Conservation (phyloP, 2,329 filamentous ascomycete genomes). For the Fusarium coicis region DNA sequence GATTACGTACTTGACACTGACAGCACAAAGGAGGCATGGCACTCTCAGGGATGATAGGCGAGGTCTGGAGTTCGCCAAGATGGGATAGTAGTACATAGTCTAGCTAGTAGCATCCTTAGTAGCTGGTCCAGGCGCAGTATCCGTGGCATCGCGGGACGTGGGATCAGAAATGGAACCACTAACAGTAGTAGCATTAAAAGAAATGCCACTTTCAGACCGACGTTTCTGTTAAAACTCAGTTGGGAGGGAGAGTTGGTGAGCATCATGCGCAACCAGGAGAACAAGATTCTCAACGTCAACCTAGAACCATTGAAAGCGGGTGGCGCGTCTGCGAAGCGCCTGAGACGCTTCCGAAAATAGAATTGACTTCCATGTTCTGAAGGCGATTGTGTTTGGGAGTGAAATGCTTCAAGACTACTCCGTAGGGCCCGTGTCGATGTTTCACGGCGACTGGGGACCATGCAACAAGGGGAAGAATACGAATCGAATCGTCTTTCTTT, state of each 20-base stretch:
- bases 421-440: conserved; percentile 35
- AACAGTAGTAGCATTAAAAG: conserved; percentile 2
- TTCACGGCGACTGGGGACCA: conserved; percentile 37
- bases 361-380: conserved; percentile 19
- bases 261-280: background rate
- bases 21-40: background rate
- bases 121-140: conserved; percentile 25
- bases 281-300: background rate
- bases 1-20: background rate
- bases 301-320: conserved; percentile 13
- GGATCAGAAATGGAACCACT: conserved; percentile 29
- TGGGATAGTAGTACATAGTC: background rate
- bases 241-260: background rate
- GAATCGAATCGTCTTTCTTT: conserved; percentile 10
- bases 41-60: background rate
- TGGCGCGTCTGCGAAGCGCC: conserved; percentile 40
- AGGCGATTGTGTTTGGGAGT: conserved; percentile 33
- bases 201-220: conserved; percentile 22
- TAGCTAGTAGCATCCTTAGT: background rate
- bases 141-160: conserved; percentile 21
- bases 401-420: conserved; percentile 22
- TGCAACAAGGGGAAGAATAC: conserved; percentile 19
- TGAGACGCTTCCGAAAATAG: conserved; percentile 44
- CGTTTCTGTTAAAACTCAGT: background rate
- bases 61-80: conserved; percentile 16